Conservation (phyloP, 2,329 filamentous ascomycete species). For the Diatrype stigma region DNA sequence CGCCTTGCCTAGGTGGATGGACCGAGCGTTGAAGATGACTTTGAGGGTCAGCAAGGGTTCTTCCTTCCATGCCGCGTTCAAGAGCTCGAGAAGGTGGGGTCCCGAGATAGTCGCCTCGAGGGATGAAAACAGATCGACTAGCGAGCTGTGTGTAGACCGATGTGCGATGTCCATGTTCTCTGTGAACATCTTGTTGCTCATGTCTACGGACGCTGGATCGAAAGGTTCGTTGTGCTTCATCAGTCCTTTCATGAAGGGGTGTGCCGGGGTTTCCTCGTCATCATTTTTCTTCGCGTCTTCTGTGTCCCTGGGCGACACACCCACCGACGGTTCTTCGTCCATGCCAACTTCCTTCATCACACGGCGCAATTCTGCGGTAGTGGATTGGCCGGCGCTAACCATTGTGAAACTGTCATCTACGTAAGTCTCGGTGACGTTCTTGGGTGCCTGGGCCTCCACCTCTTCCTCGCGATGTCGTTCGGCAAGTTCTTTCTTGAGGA, state of each 20-base stretch:
- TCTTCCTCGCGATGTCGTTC: background rate
- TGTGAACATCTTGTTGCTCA: slow-evolving; percentile 45
- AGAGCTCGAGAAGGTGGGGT: slow-evolving; percentile 33
- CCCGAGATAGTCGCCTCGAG: slow-evolving; percentile 38
- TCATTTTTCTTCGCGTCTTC: background rate
- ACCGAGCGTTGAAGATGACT: slow-evolving; percentile 56
- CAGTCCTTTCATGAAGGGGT: slow-evolving; percentile 34
- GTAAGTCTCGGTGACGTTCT: background rate
- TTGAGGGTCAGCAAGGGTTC: slow-evolving; percentile 49
- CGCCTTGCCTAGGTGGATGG: slow-evolving; percentile 57
- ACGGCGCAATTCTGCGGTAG: slow-evolving; percentile 10
- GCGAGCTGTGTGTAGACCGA: slow-evolving; percentile 37
- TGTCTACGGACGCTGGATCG: slow-evolving; percentile 4
- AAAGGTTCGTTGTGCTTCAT: slow-evolving; percentile 12
- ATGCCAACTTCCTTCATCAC: slow-evolving; percentile 3
- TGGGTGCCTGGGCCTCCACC: background rate
- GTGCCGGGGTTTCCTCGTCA: background rate
- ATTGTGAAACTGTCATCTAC: slow-evolving; percentile 6
- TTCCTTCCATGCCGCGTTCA: slow-evolving; percentile 45
- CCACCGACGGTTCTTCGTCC: background rate
- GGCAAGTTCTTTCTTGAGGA: slow-evolving; percentile 24
- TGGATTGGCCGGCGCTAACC: slow-evolving; percentile 4
- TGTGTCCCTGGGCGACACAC: background rate
- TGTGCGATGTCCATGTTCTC: slow-evolving; percentile 48
- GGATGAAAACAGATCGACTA: slow-evolving; percentile 53